Evolutionary conservation across 2,329 filamentous ascomycete species (phyloP).

Genomic region (Colletotrichum neosansevieriae): DNA sequence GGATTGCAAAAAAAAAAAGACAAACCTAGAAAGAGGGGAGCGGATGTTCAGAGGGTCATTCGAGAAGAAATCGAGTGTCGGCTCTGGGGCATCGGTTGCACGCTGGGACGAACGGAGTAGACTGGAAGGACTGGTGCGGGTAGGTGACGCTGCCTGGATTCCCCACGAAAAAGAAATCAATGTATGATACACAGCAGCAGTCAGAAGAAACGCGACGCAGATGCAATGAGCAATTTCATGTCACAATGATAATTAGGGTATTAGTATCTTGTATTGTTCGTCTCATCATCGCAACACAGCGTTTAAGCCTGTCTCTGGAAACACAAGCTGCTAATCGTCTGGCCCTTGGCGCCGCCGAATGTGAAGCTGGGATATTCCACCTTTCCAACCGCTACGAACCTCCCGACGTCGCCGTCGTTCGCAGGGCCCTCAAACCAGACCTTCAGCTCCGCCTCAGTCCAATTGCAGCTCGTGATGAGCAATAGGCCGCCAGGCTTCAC

Average conservation of each 20-base stretch:
- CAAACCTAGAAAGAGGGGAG: slow-evolving; percentile 21
- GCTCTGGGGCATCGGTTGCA: slow-evolving; percentile 12
- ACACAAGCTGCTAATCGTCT: slow-evolving; percentile 88
- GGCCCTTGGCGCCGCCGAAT: slow-evolving; percentile 89
- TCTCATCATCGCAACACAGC: slow-evolving; percentile 21
- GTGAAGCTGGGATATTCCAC: slow-evolving; percentile 88
- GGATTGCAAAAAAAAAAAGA: slow-evolving; percentile 21
- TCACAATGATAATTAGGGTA: slow-evolving; percentile 13
- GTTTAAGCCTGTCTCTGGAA: slow-evolving; percentile 65
- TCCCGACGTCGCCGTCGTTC: slow-evolving; percentile 46
- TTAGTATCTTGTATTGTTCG: slow-evolving; percentile 10
- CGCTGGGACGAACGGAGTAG: neutral
- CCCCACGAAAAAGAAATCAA: slow-evolving; percentile 17
- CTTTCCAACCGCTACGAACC: slow-evolving; percentile 72
- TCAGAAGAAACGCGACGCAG: slow-evolving; percentile 27
- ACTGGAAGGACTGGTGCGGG: slow-evolving; percentile 13
- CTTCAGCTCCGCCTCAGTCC: slow-evolving; percentile 89
- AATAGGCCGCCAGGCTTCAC: slow-evolving; percentile 79
- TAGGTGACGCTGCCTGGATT: slow-evolving; percentile 24
- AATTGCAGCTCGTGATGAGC: slow-evolving; percentile 96
- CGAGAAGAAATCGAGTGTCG: neutral
- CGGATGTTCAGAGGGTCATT: slow-evolving; percentile 4
- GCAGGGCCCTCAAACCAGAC: slow-evolving; percentile 76
- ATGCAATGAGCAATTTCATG: slow-evolving; percentile 16
- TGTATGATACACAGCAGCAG: slow-evolving; percentile 39